These are phyloP conservation scores for Astrothelium subdiscretum DNA, from an alignment of 495 filamentous ascomycete species.

Conservation along the genomic window DNA sequence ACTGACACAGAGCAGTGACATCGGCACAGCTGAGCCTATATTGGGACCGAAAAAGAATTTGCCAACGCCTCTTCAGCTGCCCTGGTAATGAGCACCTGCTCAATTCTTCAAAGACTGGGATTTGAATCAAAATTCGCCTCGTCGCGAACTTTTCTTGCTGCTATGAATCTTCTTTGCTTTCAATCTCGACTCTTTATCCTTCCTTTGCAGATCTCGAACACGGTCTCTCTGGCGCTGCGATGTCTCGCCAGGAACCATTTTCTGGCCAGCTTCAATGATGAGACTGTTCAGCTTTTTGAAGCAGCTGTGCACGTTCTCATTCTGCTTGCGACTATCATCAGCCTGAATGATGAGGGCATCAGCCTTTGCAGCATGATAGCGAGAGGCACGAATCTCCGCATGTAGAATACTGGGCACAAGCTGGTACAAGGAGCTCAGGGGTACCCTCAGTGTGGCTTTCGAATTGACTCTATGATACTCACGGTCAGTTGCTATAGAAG, in stretches of 20 bases:
- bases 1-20: conserved; percentile 39
- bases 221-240: conserved; percentile 45
- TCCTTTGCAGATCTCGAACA: conserved; percentile 55
- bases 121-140: conserved; percentile 22
- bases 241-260: conserved; percentile 53
- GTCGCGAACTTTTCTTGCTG: conserved; percentile 65
- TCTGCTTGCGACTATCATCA: conserved; percentile 53
- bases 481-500: neutral
- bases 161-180: conserved; percentile 65
- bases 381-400: conserved; percentile 47
- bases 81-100: conserved; percentile 38
- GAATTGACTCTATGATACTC: conserved; percentile 61
- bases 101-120: neutral
- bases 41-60: conserved; percentile 43
- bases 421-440: conserved; percentile 44
- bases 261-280: conserved; percentile 41
- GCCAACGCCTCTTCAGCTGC: conserved; percentile 53
- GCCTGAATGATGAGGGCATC: conserved; percentile 57
- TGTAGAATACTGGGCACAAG: conserved; percentile 61
- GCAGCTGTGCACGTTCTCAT: conserved; percentile 52
- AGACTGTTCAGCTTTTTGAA: conserved; percentile 50
- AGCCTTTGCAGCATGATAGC: conserved; percentile 54
- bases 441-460: conserved; percentile 69
- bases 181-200: conserved; percentile 58
- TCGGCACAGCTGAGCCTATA: conserved; percentile 54